Percentiles rank a stretch among this genome's conserved stretches.
Conservation (phyloP, 2,329 filamentous ascomycete species). For the Fusarium tupiense region DNA sequence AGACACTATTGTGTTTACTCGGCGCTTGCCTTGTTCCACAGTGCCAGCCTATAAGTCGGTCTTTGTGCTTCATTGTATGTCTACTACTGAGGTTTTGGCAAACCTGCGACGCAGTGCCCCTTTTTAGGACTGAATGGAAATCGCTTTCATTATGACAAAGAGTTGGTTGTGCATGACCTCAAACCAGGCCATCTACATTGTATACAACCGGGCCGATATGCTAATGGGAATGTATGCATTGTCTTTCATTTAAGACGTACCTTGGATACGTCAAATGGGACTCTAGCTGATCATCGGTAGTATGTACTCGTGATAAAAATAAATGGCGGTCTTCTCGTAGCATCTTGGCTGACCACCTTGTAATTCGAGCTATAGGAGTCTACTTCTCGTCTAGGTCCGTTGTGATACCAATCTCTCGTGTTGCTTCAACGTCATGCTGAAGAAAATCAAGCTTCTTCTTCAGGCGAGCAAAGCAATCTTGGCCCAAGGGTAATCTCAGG, state of each 20-base stretch:
- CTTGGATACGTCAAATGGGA: not conserved
- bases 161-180: not conserved
- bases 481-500: conserved; percentile 48
- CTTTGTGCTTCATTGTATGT: not conserved
- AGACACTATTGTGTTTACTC: not conserved
- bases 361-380: not conserved
- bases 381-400: conserved; percentile 17
- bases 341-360: not conserved
- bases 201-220: not conserved
- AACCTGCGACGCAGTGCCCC: not conserved
- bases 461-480: conserved; percentile 46
- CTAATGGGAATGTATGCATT: not conserved
- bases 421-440: conserved; percentile 23
- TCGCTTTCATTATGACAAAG: not conserved
- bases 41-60: not conserved
- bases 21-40: not conserved
- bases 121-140: not conserved
- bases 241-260: not conserved
- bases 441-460: conserved; percentile 37
- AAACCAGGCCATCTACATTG: not conserved
- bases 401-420: conserved; percentile 8
- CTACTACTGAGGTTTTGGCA: not conserved
- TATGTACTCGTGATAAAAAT: not conserved
- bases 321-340: no score
- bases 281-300: no score